phyloP scores from a whole-genome alignment of 2,329 filamentous ascomycete genomes.

The Fusarium pseudonygamai region DNA sequence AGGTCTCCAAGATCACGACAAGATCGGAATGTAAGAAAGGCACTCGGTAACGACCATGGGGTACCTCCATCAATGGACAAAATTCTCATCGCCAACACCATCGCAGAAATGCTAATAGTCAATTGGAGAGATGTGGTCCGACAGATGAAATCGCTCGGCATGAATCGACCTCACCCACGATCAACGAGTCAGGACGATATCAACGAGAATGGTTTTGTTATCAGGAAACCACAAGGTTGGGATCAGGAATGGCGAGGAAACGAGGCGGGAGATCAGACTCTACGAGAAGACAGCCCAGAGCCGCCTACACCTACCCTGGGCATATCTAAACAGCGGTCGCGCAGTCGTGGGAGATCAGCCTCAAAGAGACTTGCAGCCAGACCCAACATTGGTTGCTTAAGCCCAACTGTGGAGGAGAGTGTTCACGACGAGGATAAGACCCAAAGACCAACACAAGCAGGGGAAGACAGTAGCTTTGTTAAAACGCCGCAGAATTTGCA shows the following conservation, averaged over 20 bases:
- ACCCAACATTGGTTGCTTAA: constrained; percentile 42
- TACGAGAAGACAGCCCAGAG: constrained; percentile 47
- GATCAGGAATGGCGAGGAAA: constrained; percentile 38
- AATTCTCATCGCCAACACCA: constrained; percentile 64
- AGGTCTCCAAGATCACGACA: constrained; percentile 53
- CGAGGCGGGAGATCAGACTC: constrained; percentile 5
- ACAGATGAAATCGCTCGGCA: constrained; percentile 63
- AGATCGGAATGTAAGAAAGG: constrained; percentile 37
- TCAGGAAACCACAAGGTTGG: constrained; percentile 51
- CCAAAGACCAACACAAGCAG: not conserved
- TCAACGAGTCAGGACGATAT: constrained; percentile 19
- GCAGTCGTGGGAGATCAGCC: constrained; percentile 28
- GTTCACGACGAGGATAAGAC: constrained; percentile 16
- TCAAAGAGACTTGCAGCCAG: constrained; percentile 37
- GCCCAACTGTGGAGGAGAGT: constrained; percentile 48
- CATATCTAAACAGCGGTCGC: constrained; percentile 36
- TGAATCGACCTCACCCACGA: constrained; percentile 37
- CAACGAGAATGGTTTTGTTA: constrained; percentile 52
- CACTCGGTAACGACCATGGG: constrained; percentile 2
- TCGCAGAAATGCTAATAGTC: constrained; percentile 72
- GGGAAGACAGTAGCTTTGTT: not conserved
- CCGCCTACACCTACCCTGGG: constrained; percentile 48
- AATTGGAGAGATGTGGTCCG: constrained; percentile 72
- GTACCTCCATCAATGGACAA: constrained; percentile 59
- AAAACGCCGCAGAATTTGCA: not conserved